phyloP scores from a whole-genome alignment of 2,329 filamentous ascomycete genomes.

The Fusarium kyushuense region DNA sequence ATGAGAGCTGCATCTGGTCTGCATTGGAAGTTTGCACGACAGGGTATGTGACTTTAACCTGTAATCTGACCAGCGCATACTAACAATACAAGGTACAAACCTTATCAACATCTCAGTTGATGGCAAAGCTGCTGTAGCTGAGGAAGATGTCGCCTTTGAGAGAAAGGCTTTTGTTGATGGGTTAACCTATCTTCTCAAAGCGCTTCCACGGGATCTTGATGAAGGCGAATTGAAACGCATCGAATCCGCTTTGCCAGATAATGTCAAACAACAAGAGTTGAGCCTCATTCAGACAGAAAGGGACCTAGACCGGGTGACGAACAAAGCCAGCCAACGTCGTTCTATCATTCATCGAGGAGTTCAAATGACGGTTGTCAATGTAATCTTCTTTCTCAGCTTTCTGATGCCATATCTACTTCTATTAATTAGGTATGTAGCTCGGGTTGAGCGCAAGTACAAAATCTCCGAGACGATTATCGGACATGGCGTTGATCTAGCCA shows the following conservation, averaged over 20 bases:
- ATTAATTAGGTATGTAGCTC: constrained; percentile 65
- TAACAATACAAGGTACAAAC: constrained; percentile 43
- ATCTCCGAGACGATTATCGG: constrained; percentile 80
- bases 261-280: constrained; percentile 17
- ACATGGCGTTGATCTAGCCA: constrained; percentile 69
- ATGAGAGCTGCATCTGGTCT: constrained; percentile 49
- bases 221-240: constrained; percentile 62
- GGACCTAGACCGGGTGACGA: not conserved
- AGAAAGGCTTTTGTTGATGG: constrained; percentile 74
- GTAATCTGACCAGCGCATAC: not conserved
- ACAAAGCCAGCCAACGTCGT: constrained; percentile 31
- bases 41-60: constrained; percentile 44
- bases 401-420: constrained; percentile 70
- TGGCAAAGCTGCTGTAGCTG: constrained; percentile 41
- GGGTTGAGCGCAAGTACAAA: constrained; percentile 75
- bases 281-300: constrained; percentile 4
- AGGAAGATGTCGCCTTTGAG: constrained; percentile 53
- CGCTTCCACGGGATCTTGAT: constrained; percentile 69
- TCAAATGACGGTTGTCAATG: constrained; percentile 66
- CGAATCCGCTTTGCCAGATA: constrained; percentile 45
- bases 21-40: constrained; percentile 52
- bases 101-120: constrained; percentile 49
- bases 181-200: constrained; percentile 72
- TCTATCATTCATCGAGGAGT: constrained; percentile 71
- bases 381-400: constrained; percentile 71